Conservation (phyloP, 148 eudicot species). For the Talinum fruticosum region DNA sequence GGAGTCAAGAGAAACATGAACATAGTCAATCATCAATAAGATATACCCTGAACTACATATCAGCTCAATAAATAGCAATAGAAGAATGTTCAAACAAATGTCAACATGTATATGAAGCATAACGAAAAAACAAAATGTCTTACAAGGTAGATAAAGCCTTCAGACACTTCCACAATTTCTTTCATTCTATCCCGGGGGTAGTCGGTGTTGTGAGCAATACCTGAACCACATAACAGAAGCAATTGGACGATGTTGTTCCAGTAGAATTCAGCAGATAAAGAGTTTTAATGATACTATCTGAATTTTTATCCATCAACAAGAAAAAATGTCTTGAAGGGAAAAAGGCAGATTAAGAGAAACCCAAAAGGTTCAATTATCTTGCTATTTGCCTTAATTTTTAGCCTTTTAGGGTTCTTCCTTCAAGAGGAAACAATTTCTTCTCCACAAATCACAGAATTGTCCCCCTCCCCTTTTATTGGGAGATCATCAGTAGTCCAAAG, state of each 20-base stretch:
- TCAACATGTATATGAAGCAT: neutral
- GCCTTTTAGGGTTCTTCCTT: too few relatives aligned
- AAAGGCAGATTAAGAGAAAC: neutral
- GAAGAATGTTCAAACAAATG: neutral
- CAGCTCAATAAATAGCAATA: neutral
- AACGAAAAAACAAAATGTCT: constrained; percentile 24
- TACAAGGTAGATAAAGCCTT: constrained; percentile 93
- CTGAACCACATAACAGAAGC: constrained; percentile 34
- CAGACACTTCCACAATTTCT: constrained; percentile 79
- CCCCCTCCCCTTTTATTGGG: too few relatives aligned
- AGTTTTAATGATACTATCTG: too few relatives aligned
- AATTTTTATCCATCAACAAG: too few relatives aligned
- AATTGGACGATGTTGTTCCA: neutral
- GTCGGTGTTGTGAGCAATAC: constrained; percentile 92
- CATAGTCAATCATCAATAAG: neutral
- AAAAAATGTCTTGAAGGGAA: neutral
- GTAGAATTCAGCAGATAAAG: neutral
- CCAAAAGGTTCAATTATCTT: too few relatives aligned
- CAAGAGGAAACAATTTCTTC: too few relatives aligned
- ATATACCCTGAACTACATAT: neutral
- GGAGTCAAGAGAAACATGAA: neutral
- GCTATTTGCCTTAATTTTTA: too few relatives aligned
- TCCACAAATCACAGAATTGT: too few relatives aligned
- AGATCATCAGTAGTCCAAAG: too few relatives aligned
- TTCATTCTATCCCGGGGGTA: constrained; percentile 73